Evolutionary conservation across 139 green algal genomes (phyloP).

Genomic region (Astrephomene gubernaculifera): DNA sequence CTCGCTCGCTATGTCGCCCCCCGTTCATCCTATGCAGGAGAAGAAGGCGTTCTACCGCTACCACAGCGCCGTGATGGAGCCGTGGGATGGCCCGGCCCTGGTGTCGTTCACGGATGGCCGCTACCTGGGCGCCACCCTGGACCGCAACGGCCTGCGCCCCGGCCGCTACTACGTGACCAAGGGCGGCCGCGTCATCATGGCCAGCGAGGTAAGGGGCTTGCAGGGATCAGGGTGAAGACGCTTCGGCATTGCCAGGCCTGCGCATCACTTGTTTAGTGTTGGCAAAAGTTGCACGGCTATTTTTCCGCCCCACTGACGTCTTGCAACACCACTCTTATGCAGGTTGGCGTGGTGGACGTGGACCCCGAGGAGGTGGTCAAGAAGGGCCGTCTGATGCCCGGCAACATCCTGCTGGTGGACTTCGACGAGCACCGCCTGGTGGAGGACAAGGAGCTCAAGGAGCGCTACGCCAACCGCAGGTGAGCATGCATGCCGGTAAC

Average conservation of each 20-base stretch:
- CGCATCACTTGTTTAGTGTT: too few species aligned
- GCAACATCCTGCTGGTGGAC: conserved; percentile 98
- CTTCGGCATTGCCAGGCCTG: too few species aligned
- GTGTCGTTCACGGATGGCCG: conserved; percentile 93
- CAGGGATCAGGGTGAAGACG: too few species aligned
- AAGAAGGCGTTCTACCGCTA: conserved; percentile 95
- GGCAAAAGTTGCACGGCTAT: too few species aligned
- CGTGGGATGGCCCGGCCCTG: conserved; percentile 96
- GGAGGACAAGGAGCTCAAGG: conserved; percentile 79
- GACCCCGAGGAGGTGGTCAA: conserved; percentile 77
- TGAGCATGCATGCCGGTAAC: too few species aligned
- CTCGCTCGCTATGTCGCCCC: too few species aligned
- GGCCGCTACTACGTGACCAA: conserved; percentile 97
- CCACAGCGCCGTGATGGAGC: conserved; percentile 94
- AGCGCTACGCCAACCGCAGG: conserved; percentile 41
- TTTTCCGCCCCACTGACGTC: too few species aligned
- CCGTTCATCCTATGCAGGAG: conserved; percentile 55
- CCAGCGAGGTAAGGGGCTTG: conserved; percentile 68
- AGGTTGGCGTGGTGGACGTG: conserved; percentile 97
- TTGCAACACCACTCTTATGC: too few species aligned
- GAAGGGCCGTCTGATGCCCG: conserved; percentile 96
- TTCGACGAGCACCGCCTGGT: conserved; percentile 91
- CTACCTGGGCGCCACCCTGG: conserved; percentile 94
- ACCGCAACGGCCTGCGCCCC: conserved; percentile 96
- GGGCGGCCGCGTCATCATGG: conserved; percentile 71